These are phyloP conservation scores for Prunus dulcis DNA, from an alignment of 306 rosid species.

Conservation along the genomic window DNA sequence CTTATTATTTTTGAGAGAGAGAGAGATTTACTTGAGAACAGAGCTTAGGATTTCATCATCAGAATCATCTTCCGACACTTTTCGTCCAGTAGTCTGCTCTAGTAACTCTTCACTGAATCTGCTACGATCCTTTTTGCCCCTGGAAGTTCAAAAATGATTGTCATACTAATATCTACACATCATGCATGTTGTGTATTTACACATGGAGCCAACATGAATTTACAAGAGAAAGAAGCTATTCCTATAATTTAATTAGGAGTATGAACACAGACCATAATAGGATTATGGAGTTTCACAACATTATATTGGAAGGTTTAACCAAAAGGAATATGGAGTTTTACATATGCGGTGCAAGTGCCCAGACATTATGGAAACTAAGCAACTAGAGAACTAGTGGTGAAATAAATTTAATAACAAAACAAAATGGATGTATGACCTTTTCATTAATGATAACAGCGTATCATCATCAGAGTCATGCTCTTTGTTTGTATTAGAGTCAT, in stretches of 20 bases:
- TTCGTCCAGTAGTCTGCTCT: conserved; percentile 24
- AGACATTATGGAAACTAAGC: neutral
- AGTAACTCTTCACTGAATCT: conserved; percentile 24
- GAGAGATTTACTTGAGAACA: conserved; percentile 45
- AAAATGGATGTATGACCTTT: conserved; percentile 38
- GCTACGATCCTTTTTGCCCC: conserved; percentile 34
- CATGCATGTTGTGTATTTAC: neutral
- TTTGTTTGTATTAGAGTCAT: conserved; percentile 29
- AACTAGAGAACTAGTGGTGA: neutral
- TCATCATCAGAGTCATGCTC: conserved; percentile 63
- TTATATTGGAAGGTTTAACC: neutral
- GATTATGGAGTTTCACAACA: neutral
- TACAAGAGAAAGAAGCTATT: neutral
- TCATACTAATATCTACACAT: neutral
- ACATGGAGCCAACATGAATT: neutral
- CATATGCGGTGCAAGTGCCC: neutral
- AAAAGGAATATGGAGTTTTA: neutral
- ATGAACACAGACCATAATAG: too few relatives aligned
- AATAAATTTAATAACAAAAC: neutral
- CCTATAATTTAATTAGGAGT: neutral
- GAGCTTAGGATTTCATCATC: conserved; percentile 57
- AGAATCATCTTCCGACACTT: conserved; percentile 32
- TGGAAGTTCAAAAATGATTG: conserved; percentile 17
- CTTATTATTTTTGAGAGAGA: neutral
- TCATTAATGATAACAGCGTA: conserved; percentile 54